A percentile compares a stretch with the other conserved stretches of the same genome.
phyloP scores from a whole-genome alignment of 371 early-diverging fungal genomes.

The Rhizopus sp. region DNA sequence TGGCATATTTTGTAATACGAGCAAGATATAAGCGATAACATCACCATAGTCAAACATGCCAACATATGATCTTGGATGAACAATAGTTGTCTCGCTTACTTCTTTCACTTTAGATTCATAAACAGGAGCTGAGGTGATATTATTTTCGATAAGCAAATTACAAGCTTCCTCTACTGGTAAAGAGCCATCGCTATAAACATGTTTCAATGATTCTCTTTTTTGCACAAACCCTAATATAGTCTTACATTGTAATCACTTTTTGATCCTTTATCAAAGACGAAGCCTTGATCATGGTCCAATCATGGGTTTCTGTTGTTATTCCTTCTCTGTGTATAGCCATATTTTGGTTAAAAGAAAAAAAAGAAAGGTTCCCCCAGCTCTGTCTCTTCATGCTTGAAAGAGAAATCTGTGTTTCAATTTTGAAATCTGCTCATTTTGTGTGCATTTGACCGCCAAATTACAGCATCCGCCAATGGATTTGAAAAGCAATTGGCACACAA shows the following conservation, averaged over 20 bases:
- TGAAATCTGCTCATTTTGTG: too few species aligned
- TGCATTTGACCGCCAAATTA: too few species aligned
- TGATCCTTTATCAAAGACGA: slow-evolving; percentile 54
- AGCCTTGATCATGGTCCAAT: slow-evolving; percentile 64
- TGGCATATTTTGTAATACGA: slow-evolving; percentile 37
- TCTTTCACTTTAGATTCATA: slow-evolving; percentile 48
- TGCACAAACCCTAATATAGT: background rate
- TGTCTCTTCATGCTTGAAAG: too few species aligned
- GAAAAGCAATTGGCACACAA: too few species aligned
- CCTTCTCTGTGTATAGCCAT: slow-evolving; percentile 54
- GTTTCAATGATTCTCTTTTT: background rate
- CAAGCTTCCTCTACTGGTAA: slow-evolving; percentile 55
- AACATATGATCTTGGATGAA: slow-evolving; percentile 50
- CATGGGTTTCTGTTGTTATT: slow-evolving; percentile 53
- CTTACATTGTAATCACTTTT: slow-evolving; percentile 60
- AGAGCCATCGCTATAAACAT: slow-evolving; percentile 35
- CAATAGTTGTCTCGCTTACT: slow-evolving; percentile 14
- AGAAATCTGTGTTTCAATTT: too few species aligned
- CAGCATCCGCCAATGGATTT: too few species aligned
- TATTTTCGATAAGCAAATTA: slow-evolving; percentile 40
- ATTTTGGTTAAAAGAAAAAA: background rate
- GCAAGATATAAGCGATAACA: slow-evolving; percentile 52
- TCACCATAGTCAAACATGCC: slow-evolving; percentile 92
- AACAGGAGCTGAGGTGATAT: slow-evolving; percentile 76
- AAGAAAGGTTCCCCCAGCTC: background rate